phyloP scores from a whole-genome alignment of 2,329 filamentous ascomycete genomes.

The Penicillium thymicola region DNA sequence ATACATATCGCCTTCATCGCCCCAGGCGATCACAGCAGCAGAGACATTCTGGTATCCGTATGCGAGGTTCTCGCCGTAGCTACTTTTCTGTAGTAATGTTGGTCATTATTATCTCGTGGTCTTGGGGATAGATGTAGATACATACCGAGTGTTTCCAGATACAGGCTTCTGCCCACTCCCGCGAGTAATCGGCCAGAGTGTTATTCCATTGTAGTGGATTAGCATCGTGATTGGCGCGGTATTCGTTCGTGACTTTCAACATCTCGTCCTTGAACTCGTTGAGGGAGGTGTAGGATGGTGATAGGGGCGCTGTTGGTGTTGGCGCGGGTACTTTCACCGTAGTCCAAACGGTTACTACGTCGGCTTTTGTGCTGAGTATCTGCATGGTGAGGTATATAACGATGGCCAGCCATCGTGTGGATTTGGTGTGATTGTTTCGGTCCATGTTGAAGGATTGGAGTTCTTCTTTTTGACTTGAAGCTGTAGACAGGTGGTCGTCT shows the following conservation, averaged over 20 bases:
- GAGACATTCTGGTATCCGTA: constrained; percentile 61
- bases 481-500: neutral
- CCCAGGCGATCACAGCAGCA: constrained; percentile 64
- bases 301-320: constrained; percentile 26
- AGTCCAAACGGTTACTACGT: constrained; percentile 20
- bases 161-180: constrained; percentile 48
- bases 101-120: neutral
- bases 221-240: constrained; percentile 62
- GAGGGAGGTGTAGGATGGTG: constrained; percentile 44
- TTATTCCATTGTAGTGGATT: constrained; percentile 61
- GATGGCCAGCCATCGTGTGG: constrained; percentile 3
- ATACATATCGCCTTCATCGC: constrained; percentile 57
- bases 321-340: constrained; percentile 18
- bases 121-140: neutral
- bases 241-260: constrained; percentile 64
- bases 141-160: constrained; percentile 42
- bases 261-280: constrained; percentile 50
- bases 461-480: neutral
- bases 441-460: neutral
- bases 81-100: constrained; percentile 47
- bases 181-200: constrained; percentile 57
- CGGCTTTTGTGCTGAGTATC: neutral
- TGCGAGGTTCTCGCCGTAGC: constrained; percentile 73
- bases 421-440: neutral
- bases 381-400: neutral